A percentile compares a stretch with the other conserved stretches of the same genome.
These are phyloP conservation scores for Yarrowia yakushimensis DNA, from an alignment of 805 yeast genomes.

Conservation along the genomic window DNA sequence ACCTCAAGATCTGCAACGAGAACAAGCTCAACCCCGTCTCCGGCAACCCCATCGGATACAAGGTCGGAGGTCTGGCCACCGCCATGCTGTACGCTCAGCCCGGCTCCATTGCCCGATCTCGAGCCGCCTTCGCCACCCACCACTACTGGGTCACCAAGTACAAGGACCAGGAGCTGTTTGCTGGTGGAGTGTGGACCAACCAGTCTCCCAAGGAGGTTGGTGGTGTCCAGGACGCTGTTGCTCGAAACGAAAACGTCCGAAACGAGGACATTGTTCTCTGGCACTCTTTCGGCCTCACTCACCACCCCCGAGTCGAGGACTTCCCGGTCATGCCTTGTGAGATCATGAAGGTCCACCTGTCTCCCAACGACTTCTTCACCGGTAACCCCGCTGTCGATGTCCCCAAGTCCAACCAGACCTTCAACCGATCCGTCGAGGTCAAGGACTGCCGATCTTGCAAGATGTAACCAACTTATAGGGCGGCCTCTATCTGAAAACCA, in stretches of 20 bases:
- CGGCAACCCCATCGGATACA: constrained; percentile 73
- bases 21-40: constrained; percentile 64
- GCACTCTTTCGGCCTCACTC: constrained; percentile 80
- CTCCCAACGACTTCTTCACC: constrained; percentile 72
- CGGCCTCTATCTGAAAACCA: constrained; percentile 1
- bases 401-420: constrained; percentile 63
- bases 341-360: constrained; percentile 61
- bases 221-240: constrained; percentile 66
- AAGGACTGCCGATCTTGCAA: constrained; percentile 33
- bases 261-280: constrained; percentile 73
- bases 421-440: constrained; percentile 56
- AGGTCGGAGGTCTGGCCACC: constrained; percentile 70
- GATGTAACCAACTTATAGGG: constrained; percentile 9
- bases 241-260: constrained; percentile 58
- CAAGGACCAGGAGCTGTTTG: constrained; percentile 65
- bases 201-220: constrained; percentile 73
- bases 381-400: constrained; percentile 75
- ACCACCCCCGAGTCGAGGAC: constrained; percentile 78
- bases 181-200: constrained; percentile 85
- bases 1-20: constrained; percentile 74
- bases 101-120: constrained; percentile 60
- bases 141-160: constrained; percentile 82
- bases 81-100: constrained; percentile 70
- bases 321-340: constrained; percentile 91
- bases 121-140: constrained; percentile 74